These are phyloP conservation scores for Plantago ovata DNA, from an alignment of 257 asterid species.

Conservation along the genomic window DNA sequence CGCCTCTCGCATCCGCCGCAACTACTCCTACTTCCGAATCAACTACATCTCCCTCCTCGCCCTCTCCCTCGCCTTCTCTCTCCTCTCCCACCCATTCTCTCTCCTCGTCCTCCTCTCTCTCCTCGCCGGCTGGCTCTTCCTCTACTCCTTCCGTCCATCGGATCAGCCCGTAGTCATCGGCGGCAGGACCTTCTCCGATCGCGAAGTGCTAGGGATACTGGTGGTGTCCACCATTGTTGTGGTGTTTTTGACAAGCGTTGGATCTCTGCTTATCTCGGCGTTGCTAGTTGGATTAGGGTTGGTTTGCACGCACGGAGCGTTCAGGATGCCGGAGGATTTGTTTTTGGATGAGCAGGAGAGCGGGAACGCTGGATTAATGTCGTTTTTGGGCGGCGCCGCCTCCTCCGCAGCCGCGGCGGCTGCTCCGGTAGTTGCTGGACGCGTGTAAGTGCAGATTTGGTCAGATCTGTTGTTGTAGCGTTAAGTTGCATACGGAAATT, in stretches of 20 bases:
- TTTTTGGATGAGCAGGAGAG: constrained; percentile 82
- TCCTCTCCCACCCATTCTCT: constrained; percentile 47
- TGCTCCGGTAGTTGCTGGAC: constrained; percentile 54
- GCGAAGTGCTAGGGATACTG: constrained; percentile 56
- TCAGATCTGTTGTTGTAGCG: constrained; percentile 17
- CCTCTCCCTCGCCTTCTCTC: constrained; percentile 51
- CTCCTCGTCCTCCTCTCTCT: constrained; percentile 32
- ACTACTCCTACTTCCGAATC: constrained; percentile 58
- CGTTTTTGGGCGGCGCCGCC: constrained; percentile 76
- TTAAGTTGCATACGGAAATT: too few relatives aligned
- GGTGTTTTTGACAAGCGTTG: constrained; percentile 70
- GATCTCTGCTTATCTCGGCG: constrained; percentile 71
- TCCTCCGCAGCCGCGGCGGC: constrained; percentile 66
- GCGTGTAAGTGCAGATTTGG: constrained; percentile 38
- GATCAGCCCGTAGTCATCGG: constrained; percentile 63
- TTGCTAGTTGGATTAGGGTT: constrained; percentile 63
- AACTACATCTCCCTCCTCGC: constrained; percentile 60
- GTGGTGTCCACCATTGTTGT: constrained; percentile 62
- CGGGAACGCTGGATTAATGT: constrained; percentile 52
- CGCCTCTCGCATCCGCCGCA: constrained; percentile 70
- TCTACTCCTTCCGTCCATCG: constrained; percentile 33
- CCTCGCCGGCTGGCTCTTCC: not conserved
- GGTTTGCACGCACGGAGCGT: constrained; percentile 70
- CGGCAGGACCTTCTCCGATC: constrained; percentile 73
- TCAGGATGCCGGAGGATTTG: constrained; percentile 77